Base-by-base conservation (phyloP, 805 yeast species). In the Kazachstania viticola region DNA sequence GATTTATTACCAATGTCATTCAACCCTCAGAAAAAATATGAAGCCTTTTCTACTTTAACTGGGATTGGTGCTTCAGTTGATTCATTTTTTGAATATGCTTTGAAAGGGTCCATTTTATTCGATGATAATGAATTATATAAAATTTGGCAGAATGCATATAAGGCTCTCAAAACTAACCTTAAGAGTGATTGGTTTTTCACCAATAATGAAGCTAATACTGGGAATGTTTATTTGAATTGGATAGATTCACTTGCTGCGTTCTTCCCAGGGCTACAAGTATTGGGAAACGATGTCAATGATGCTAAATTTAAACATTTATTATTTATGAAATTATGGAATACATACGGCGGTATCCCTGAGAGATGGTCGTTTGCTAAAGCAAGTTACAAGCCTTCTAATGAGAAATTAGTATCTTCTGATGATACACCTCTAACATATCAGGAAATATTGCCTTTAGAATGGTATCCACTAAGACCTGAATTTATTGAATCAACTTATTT, bases 401-500 rank as follows among this genome's bases (percentile, higher is more conserved):
- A 28, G 13, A 19, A 25, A 11, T 13, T 14, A 13, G 27, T 14
- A n/a, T 13, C 24, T 11, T 25, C 25, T 13, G 22, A 15, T 7
- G 21, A 25, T 14, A 27, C 25, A n/a, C 22, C 14, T 5, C 28
- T 25, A 16, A 27, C 21, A n/a, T 12, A n/a, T n/a, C 22, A 29
- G 3, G 28, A 26, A 3, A 24, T 41, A 3, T n/a, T n/a, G n/a
- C 51, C 71, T 0, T 57, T 84, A 21, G 93, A 82, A 49, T 87
- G 95, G 95, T 87, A 83, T 47, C 95, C 95, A 2, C 61, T 87
- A 27, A 62, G 97, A 33, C 97, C 97, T 0, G 97, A 87, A 50
- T 83, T 85, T 43, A 68, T 83, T 27, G 97, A 87, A 51, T 80
- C 94, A 0, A 83, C 93, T 0, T 87, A 84, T 53, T 76, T 78